Evolutionary conservation across 805 yeast genomes (phyloP).

Genomic region (Myxozyma lipomycoides): DNA sequence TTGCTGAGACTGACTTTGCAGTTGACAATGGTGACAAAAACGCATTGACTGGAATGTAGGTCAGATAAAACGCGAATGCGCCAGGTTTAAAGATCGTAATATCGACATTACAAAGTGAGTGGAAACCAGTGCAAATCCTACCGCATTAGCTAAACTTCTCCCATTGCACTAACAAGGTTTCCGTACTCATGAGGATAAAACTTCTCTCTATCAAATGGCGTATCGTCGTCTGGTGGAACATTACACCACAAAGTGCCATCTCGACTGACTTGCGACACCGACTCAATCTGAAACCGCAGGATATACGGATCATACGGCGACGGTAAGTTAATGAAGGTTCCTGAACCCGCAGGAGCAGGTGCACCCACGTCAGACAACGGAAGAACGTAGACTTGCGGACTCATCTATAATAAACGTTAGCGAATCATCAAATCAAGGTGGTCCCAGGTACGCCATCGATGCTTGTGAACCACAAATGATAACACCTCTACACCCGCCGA

Average conservation of each 20-base stretch:
- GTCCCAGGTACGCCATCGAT: too few species aligned
- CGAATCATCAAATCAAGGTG: too few species aligned
- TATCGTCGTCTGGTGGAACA: conserved; percentile 48
- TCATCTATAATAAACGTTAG: too few species aligned
- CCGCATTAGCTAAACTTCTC: not conserved
- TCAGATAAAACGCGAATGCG: conserved; percentile 67
- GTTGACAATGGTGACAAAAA: conserved; percentile 27
- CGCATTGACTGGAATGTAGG: conserved; percentile 44
- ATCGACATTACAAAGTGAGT: conserved; percentile 57
- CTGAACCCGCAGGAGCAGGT: conserved; percentile 35
- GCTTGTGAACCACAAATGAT: too few species aligned
- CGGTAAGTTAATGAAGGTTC: conserved; percentile 40
- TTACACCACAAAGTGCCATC: conserved; percentile 73
- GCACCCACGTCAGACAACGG: conserved; percentile 29
- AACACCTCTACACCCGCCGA: too few species aligned
- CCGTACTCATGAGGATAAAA: conserved; percentile 48
- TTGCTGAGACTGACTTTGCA: conserved; percentile 47
- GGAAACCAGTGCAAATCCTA: conserved; percentile 49
- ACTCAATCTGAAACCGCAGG: conserved; percentile 62
- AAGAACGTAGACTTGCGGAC: conserved; percentile 12
- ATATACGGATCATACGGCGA: conserved; percentile 40
- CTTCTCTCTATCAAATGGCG: conserved; percentile 52
- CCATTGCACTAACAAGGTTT: not conserved
- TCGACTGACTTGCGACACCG: conserved; percentile 69
- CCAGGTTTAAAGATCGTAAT: conserved; percentile 71